A percentile compares a stretch with the other conserved stretches of the same genome.
Conservation (phyloP, 1,284 basidiomycete species). For the Prillingera fragicola region DNA sequence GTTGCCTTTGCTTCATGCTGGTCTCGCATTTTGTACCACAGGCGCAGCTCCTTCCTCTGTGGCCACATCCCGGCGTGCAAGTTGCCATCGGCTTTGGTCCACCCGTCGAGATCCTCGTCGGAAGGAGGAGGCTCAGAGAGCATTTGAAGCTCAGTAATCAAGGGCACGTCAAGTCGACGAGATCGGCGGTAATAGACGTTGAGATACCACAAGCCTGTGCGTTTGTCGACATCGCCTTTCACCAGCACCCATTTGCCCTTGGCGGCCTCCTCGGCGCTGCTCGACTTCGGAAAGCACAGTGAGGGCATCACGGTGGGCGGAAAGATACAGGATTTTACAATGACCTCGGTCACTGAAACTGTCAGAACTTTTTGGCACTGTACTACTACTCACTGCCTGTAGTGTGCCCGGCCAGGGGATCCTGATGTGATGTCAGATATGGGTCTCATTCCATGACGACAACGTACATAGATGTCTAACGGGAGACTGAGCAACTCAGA, state of each 20-base stretch:
- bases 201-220: conserved; percentile 61
- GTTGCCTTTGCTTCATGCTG: conserved; percentile 7
- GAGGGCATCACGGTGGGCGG: conserved; percentile 55
- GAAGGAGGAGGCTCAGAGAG: conserved; percentile 30
- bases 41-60: conserved; percentile 53
- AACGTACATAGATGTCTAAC: conserved; percentile 65
- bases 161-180: conserved; percentile 52
- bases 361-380: background rate
- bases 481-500: conserved; percentile 61
- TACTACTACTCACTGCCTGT: conserved; percentile 57
- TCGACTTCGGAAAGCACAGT: conserved; percentile 64
- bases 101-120: conserved; percentile 28
- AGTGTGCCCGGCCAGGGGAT: conserved; percentile 68
- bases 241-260: conserved; percentile 86
- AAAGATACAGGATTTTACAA: conserved; percentile 64
- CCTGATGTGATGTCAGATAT: conserved; percentile 21
- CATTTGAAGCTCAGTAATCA: conserved; percentile 39
- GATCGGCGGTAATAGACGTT: conserved; percentile 79
- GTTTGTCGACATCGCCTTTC: conserved; percentile 65
- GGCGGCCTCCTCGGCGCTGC: conserved; percentile 64
- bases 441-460: background rate
- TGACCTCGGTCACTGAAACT: conserved; percentile 63
- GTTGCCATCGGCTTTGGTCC: conserved; percentile 37
- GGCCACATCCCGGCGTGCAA: conserved; percentile 44
- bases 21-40: conserved; percentile 63